Base-by-base conservation (phyloP, 2,329 filamentous ascomycete genomes). In the Onygenales sp. region DNA sequence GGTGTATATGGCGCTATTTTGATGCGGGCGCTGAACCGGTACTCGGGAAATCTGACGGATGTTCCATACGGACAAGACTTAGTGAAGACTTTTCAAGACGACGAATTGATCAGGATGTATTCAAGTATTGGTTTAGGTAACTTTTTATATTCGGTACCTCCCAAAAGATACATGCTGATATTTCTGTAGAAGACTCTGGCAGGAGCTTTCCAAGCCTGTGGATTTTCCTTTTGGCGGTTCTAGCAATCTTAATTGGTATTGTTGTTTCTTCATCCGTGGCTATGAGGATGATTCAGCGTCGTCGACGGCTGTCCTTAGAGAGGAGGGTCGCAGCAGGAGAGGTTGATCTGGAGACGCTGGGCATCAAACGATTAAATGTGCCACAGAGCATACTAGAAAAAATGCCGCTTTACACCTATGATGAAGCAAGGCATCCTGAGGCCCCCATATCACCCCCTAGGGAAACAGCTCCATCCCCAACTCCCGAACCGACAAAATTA, bases 271-370 rank as follows among this genome's bases (percentile, higher is more conserved):
- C 83, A 0, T 93, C 83, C 1, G 65, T 84, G 42, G 73, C 78
- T 51, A 94, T 93, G 86, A 89, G 93, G 61, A 74, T 84, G 21
- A 74, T 93, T 33, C 88, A 95, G 65, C 80, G 83, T 37, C 78
- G 82, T 47, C 82, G 89, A 33, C 82, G 91, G 7, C 77, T 77
- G 27, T 76, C 76, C 1, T 73, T 97, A 9, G 81, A 82, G 49
- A 79, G 81, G 47, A 82, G 90, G 10, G 85, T 96, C 13, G 77
- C 82, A 54, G 77, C 76, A 6, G 91, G 92, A 51, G 87, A 95
- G 60, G 84, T 95, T 17, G 88, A 96, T 63, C 75, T 96, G 2
- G 91, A 96, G 68, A 83, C 83, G 2, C 78, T 95, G 59, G 91
- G 90, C 2, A 88, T 96, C 60, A 92, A 88, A 64, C 81, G 86